These are phyloP conservation scores for Thraustotheca clavata DNA, from an alignment of 352 stramenopile genomes.

Conservation along the genomic window DNA sequence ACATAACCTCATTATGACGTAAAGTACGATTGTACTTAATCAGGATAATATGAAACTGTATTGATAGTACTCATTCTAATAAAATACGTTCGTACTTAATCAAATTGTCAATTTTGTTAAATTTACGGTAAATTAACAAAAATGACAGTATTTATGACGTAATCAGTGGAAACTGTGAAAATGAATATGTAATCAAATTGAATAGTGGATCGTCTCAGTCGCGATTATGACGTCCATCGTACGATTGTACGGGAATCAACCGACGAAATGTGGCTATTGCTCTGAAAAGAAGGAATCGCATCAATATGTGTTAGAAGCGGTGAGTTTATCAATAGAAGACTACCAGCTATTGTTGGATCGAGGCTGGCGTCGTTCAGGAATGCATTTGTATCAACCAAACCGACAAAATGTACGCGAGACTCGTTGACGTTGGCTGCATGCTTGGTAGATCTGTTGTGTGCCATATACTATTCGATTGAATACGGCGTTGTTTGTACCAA, in stretches of 20 bases:
- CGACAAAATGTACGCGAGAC: conserved; percentile 27
- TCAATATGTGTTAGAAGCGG: not conserved
- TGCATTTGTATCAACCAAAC: conserved; percentile 48
- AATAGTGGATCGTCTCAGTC: too few species aligned
- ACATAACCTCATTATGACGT: too few species aligned
- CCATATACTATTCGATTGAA: conserved; percentile 44
- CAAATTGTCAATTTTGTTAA: not conserved
- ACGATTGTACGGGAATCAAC: not conserved
- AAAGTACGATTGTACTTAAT: too few species aligned
- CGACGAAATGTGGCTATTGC: conserved; percentile 4
- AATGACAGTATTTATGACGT: too few species aligned
- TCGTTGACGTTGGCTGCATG: not conserved
- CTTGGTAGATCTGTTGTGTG: conserved; percentile 39
- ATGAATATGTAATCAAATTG: too few species aligned
- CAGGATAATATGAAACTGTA: too few species aligned
- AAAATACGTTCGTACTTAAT: not conserved
- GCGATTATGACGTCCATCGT: not conserved
- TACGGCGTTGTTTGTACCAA: conserved; percentile 32
- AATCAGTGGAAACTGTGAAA: too few species aligned
- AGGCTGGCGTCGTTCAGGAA: conserved; percentile 52
- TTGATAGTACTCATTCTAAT: too few species aligned
- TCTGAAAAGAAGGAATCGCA: not conserved
- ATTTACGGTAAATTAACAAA: too few species aligned
- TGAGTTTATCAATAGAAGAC: conserved; percentile 24
- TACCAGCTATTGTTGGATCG: conserved; percentile 50